Conservation (phyloP, 208 protist species). For the Leishmania gerbilli region DNA sequence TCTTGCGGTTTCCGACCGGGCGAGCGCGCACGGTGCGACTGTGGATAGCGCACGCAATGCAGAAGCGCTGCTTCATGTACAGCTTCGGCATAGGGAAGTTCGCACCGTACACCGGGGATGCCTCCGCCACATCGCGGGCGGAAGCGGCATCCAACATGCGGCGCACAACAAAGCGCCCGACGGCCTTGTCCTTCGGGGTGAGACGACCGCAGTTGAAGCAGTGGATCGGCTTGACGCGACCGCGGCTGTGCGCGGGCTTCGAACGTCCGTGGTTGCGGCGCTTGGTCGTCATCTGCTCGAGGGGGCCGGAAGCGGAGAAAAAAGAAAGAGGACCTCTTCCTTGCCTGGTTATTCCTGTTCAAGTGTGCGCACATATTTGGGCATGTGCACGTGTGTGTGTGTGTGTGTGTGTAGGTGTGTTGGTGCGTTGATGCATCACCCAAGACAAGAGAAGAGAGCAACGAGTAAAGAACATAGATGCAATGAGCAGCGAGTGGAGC, state of each 20-base stretch:
- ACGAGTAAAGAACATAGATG: background rate
- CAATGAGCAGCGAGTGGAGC: background rate
- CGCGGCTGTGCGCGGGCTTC: constrained; percentile 91
- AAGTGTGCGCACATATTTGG: background rate
- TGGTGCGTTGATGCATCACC: background rate
- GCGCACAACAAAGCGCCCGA: constrained; percentile 98
- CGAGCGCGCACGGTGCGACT: constrained; percentile 96
- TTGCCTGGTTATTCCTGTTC: constrained; percentile 1
- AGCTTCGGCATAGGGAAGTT: constrained; percentile 97
- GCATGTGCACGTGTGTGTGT: background rate
- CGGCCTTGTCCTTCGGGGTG: constrained; percentile 97
- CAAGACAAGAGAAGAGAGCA: background rate
- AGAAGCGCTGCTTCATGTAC: constrained; percentile 99
- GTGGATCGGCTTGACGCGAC: constrained; percentile 89
- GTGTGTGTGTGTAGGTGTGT: background rate
- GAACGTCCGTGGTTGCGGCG: constrained; percentile 93
- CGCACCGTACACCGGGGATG: constrained; percentile 91
- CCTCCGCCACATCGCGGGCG: constrained; percentile 97
- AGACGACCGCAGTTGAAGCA: constrained; percentile 94
- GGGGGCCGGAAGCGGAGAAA: background rate
- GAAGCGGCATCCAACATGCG: constrained; percentile 98
- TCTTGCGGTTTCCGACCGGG: constrained; percentile 80
- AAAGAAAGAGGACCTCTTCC: background rate
- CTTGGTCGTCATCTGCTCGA: constrained; percentile 87
- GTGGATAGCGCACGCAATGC: constrained; percentile 99